phyloP scores from a whole-genome alignment of 2,329 filamentous ascomycete genomes.

The Cladosporium velox region DNA sequence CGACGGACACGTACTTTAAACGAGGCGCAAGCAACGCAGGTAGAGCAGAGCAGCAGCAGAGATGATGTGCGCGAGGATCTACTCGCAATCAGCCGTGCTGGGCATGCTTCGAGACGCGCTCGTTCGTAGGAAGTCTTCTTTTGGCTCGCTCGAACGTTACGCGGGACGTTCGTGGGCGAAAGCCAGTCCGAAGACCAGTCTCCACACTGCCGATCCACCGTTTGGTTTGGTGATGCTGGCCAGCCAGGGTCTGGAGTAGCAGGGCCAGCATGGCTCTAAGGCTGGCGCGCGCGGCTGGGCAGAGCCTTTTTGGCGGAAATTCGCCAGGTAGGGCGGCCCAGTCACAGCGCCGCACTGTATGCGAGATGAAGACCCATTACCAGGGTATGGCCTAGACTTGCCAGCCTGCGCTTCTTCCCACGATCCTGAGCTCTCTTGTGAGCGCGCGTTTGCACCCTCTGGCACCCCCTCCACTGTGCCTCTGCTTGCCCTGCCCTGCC shows the following conservation, averaged over 20 bases:
- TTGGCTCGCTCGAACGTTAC: conserved; percentile 13
- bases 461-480: not conserved
- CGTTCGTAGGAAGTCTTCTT: conserved; percentile 3
- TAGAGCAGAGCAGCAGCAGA: conserved; percentile 4
- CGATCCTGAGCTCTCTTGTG: not conserved
- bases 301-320: conserved; percentile 16
- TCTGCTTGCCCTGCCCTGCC: not conserved
- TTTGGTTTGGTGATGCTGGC: conserved; percentile 6
- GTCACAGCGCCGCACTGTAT: conserved; percentile 13
- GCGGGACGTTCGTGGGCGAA: conserved; percentile 8
- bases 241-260: conserved; percentile 14
- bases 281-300: conserved; percentile 13
- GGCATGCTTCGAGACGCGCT: conserved; percentile 14
- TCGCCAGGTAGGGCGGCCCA: conserved; percentile 9
- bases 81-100: conserved; percentile 16
- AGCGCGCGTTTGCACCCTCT: not conserved
- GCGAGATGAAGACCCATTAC: conserved; percentile 19
- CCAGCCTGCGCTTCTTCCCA: conserved; percentile 7
- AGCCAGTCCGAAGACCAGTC: conserved; percentile 3
- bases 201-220: conserved; percentile 21
- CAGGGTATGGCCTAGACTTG: conserved; percentile 16
- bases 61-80: conserved; percentile 14
- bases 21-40: conserved; percentile 10
- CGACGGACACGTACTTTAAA: conserved; percentile 26
- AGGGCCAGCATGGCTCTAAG: conserved; percentile 3